These are phyloP conservation scores for Suhomyces guaymorum DNA, from an alignment of 1,139 yeast species.

Conservation along the genomic window DNA sequence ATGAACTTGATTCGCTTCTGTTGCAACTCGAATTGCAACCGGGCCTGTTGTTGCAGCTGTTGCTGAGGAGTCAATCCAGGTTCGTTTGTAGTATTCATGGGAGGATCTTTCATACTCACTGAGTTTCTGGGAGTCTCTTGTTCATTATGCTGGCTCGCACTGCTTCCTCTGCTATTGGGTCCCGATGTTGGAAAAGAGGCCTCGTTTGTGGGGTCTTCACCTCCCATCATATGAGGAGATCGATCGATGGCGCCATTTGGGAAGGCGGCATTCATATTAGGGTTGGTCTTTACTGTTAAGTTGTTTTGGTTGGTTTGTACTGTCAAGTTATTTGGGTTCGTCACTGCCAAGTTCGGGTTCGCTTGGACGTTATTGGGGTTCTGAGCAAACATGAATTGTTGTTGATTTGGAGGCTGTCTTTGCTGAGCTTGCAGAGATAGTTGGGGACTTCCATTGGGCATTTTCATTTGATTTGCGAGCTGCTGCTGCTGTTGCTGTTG, in stretches of 20 bases:
- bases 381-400: not conserved
- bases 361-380: too few relatives aligned
- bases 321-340: too few relatives aligned
- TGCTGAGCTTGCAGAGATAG: not conserved
- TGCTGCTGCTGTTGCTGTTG: constrained; percentile 15
- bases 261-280: too few relatives aligned
- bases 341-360: too few relatives aligned
- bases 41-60: constrained; percentile 17
- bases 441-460: not conserved
- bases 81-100: not conserved
- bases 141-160: constrained; percentile 1
- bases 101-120: constrained; percentile 2
- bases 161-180: constrained; percentile 8
- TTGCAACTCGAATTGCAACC: constrained; percentile 18
- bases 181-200: constrained; percentile 1
- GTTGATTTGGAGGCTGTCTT: not conserved
- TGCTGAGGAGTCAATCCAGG: constrained; percentile 6
- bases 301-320: too few relatives aligned
- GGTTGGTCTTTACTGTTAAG: too few relatives aligned
- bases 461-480: not conserved
- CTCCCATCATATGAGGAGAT: constrained; percentile 8
- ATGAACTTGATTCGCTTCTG: constrained; percentile 18
- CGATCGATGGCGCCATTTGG: not conserved
- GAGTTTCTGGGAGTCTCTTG: constrained; percentile 6
- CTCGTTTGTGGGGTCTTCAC: constrained; percentile 3